Conservation (phyloP, 371 early-diverging fungal species). For the Rhizopus sp. region DNA sequence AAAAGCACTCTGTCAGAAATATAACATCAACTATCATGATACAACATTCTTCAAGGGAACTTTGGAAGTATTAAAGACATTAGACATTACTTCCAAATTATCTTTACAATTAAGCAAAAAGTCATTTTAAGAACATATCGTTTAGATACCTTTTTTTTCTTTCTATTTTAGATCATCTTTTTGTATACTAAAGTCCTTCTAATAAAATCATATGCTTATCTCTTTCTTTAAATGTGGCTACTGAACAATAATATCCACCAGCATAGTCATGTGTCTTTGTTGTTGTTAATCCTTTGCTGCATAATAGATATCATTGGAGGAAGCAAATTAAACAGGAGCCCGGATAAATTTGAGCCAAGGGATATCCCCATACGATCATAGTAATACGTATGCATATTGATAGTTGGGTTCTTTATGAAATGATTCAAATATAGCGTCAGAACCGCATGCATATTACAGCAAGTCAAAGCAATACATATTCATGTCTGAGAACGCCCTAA, state of each 20-base stretch:
- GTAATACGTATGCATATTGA: no score
- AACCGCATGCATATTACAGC: no score
- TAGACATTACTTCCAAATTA: slow-evolving; percentile 62
- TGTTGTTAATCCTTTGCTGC: no score
- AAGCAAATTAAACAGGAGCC: no score
- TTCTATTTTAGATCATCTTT: background rate
- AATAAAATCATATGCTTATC: background rate
- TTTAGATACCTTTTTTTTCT: background rate
- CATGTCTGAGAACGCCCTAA: no score
- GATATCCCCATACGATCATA: no score
- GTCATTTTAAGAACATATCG: slow-evolving; percentile 28
- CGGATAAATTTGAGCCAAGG: no score
- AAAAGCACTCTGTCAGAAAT: slow-evolving; percentile 70
- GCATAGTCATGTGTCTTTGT: no score
- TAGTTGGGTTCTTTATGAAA: no score
- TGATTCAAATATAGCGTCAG: no score
- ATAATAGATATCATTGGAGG: no score
- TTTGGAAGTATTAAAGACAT: slow-evolving; percentile 69
- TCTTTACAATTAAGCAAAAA: slow-evolving; percentile 57
- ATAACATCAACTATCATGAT: slow-evolving; percentile 69
- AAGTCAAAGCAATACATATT: no score
- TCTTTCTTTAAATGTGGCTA: background rate
- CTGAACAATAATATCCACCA: background rate
- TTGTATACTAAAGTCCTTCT: background rate
- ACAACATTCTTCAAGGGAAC: slow-evolving; percentile 73